Conservation (phyloP, 2,329 filamentous ascomycete genomes). For the Stemphylium beticola region DNA sequence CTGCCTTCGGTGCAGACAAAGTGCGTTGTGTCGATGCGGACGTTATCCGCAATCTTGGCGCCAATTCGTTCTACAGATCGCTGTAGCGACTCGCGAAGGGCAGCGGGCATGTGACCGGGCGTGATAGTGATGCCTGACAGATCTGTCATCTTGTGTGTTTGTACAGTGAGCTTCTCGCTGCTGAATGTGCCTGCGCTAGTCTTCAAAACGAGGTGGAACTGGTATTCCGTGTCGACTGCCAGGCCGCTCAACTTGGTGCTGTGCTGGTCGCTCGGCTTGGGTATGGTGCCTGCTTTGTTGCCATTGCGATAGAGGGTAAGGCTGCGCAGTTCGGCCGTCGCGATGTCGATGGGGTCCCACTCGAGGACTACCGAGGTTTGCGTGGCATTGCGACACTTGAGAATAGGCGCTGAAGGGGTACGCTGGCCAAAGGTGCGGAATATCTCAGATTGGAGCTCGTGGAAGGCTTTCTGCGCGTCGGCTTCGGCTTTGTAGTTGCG, state of each 20-base stretch:
- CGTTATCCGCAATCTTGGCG: constrained; percentile 85
- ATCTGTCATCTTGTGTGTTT: constrained; percentile 99
- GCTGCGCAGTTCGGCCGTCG: constrained; percentile 88
- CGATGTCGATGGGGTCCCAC: constrained; percentile 94
- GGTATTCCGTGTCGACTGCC: constrained; percentile 95
- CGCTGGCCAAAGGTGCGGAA: constrained; percentile 82
- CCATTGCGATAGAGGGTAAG: constrained; percentile 94
- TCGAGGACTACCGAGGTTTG: constrained; percentile 98
- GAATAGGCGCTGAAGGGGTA: constrained; percentile 75
- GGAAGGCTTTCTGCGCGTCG: constrained; percentile 76
- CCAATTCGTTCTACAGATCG: constrained; percentile 85
- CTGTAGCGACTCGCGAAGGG: constrained; percentile 73
- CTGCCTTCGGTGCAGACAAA: constrained; percentile 96
- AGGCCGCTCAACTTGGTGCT: constrained; percentile 97
- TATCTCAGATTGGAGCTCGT: constrained; percentile 86
- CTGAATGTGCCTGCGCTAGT: constrained; percentile 88
- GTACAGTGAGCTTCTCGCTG: constrained; percentile 82
- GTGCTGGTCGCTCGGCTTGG: constrained; percentile 82
- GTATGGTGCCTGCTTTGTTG: constrained; percentile 95
- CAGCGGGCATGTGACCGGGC: constrained; percentile 79
- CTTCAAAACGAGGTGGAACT: constrained; percentile 88
- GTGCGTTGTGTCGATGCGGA: constrained; percentile 96
- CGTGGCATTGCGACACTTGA: constrained; percentile 94
- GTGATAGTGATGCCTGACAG: constrained; percentile 94
- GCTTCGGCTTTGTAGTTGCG: constrained; percentile 83